These are phyloP conservation scores for Aspergillus brunneoviolaceus DNA, from an alignment of 2,329 filamentous ascomycete species.

Conservation along the genomic window DNA sequence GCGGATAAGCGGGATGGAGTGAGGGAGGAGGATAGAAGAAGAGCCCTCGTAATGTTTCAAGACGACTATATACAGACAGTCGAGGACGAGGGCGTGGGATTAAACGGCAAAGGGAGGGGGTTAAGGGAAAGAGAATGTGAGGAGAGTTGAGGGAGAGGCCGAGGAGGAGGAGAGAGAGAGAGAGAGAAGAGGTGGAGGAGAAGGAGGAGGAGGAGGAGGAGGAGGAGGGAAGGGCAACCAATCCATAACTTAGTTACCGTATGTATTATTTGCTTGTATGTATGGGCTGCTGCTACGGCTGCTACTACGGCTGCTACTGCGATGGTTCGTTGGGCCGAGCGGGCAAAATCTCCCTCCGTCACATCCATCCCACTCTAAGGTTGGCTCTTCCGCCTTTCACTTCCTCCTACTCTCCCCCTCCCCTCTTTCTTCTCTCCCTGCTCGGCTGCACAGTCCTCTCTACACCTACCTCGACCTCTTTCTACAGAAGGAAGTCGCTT, in stretches of 20 bases:
- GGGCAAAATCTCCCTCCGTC: constrained; percentile 22
- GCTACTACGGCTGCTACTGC: no score
- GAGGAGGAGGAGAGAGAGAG: background rate
- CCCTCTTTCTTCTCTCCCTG: background rate
- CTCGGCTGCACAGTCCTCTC: background rate
- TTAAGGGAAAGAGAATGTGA: background rate
- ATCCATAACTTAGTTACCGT: background rate
- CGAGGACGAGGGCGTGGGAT: background rate
- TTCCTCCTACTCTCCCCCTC: constrained; percentile 6
- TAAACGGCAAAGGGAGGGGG: background rate
- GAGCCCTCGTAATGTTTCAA: background rate
- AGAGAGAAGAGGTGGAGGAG: constrained; percentile 10
- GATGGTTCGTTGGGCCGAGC: constrained; percentile 18
- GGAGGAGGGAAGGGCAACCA: constrained; percentile 2
- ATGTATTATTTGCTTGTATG: background rate
- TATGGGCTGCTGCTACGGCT: background rate
- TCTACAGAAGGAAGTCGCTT: background rate
- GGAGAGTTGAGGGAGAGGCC: background rate
- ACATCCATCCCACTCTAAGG: constrained; percentile 20
- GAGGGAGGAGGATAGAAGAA: background rate
- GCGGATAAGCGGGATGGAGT: background rate
- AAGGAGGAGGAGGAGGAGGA: constrained; percentile 6
- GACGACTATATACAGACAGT: background rate
- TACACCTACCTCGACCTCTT: background rate
- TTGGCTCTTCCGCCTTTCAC: constrained; percentile 4